phyloP scores from a whole-genome alignment of 2,329 filamentous ascomycete genomes.

The Pseudogymnoascus sp. region DNA sequence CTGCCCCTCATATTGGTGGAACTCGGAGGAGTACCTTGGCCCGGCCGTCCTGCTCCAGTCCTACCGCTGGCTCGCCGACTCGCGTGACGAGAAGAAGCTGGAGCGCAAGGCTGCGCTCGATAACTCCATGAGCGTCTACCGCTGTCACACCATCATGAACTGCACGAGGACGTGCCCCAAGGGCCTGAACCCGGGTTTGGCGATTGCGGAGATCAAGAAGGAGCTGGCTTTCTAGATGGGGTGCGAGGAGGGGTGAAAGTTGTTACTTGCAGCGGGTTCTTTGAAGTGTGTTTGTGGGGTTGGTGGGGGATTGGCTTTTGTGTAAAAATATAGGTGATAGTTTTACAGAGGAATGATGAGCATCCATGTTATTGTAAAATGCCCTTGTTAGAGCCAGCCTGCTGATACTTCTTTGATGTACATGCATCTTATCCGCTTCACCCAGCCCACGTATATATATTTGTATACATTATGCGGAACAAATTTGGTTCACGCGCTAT shows the following conservation, averaged over 20 bases:
- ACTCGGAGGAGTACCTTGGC: constrained; percentile 95
- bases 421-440: not conserved
- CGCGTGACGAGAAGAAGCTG: constrained; percentile 79
- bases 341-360: constrained; percentile 1
- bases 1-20: constrained; percentile 99
- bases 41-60: constrained; percentile 95
- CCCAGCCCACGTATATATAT: not conserved
- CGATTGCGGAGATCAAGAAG: constrained; percentile 99
- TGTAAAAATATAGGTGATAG: constrained; percentile 6
- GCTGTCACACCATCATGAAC: constrained; percentile 99
- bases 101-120: constrained; percentile 87
- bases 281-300: not conserved
- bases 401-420: not conserved
- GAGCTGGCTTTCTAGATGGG: constrained; percentile 54
- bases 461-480: not conserved
- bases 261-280: constrained; percentile 6
- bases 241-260: not conserved
- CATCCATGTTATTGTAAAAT: not conserved
- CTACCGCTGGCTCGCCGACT: constrained; percentile 95
- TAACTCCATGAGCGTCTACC: constrained; percentile 98
- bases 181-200: constrained; percentile 90
- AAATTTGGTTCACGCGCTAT: not conserved
- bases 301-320: not conserved
- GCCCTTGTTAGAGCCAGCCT: not conserved
- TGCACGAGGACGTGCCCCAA: constrained; percentile 97